phyloP scores from a whole-genome alignment of 257 asterid genomes.

The Echium plantagineum region DNA sequence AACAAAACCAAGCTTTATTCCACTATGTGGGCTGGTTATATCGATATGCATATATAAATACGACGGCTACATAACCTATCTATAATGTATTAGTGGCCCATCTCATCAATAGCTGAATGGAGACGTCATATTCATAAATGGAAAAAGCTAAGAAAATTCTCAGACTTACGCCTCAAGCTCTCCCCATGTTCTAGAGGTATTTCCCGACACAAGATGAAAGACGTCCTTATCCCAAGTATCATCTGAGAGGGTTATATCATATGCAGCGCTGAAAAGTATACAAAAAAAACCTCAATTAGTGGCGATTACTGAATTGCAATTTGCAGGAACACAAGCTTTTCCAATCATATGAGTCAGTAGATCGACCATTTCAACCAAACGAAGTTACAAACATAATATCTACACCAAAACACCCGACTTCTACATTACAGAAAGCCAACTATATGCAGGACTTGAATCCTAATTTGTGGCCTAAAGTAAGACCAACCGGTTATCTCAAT shows the following conservation, averaged over 20 bases:
- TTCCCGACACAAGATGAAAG: slow-evolving; percentile 43
- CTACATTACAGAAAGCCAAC: neutral
- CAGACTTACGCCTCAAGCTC: slow-evolving; percentile 39
- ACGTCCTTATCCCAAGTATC: slow-evolving; percentile 43
- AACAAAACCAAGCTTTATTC: too few species aligned
- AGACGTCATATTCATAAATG: neutral
- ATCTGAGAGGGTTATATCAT: slow-evolving; percentile 49
- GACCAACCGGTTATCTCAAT: neutral
- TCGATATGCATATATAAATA: too few species aligned
- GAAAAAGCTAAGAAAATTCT: neutral
- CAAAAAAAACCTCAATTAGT: neutral
- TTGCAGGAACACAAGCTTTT: neutral
- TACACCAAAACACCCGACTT: neutral
- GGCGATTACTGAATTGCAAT: neutral
- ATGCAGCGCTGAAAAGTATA: slow-evolving; percentile 34
- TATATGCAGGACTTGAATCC: neutral
- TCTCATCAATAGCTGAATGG: too few species aligned
- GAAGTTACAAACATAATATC: neutral
- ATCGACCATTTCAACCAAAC: neutral
- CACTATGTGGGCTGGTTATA: too few species aligned
- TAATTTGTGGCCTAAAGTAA: neutral
- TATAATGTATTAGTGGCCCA: too few species aligned
- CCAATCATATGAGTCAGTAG: neutral
- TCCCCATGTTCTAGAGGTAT: slow-evolving; percentile 54
- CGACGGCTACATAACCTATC: too few species aligned